A percentile compares a stretch with the other conserved stretches of the same genome.
These are phyloP conservation scores for Gossypium turneri DNA, from an alignment of 345 rosid genomes.

Conservation along the genomic window DNA sequence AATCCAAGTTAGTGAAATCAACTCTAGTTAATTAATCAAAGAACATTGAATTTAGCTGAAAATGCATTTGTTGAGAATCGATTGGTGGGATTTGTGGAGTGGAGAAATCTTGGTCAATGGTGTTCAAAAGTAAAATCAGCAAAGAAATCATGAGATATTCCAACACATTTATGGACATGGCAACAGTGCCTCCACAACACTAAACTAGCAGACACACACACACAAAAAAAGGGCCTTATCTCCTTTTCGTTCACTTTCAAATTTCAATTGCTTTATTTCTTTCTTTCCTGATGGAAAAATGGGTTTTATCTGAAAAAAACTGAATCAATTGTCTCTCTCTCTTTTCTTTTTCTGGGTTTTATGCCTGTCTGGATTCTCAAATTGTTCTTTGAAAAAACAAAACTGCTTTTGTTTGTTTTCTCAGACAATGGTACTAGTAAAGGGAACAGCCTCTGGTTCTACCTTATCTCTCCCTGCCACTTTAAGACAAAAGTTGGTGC, in stretches of 20 bases:
- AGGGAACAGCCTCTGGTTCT: constrained; percentile 36
- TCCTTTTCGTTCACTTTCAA: constrained; percentile 13
- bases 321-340: constrained; percentile 17
- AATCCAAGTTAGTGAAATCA: not conserved
- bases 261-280: constrained; percentile 8
- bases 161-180: constrained; percentile 13
- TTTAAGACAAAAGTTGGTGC: constrained; percentile 28
- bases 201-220: not conserved
- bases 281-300: not conserved
- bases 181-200: constrained; percentile 11
- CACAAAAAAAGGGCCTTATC: constrained; percentile 20
- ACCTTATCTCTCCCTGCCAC: constrained; percentile 41
- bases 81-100: not conserved
- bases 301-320: constrained; percentile 7
- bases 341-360: constrained; percentile 12
- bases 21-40: not conserved
- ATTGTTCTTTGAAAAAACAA: constrained; percentile 17
- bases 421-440: constrained; percentile 20
- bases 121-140: constrained; percentile 3
- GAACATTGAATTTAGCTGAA: not conserved
- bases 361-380: constrained; percentile 22
- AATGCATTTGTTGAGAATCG: not conserved
- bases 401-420: constrained; percentile 33
- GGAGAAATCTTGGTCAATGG: constrained; percentile 8
- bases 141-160: constrained; percentile 17